Conservation (phyloP, 768 basidiomycete species). For the Baorangia bicolor region DNA sequence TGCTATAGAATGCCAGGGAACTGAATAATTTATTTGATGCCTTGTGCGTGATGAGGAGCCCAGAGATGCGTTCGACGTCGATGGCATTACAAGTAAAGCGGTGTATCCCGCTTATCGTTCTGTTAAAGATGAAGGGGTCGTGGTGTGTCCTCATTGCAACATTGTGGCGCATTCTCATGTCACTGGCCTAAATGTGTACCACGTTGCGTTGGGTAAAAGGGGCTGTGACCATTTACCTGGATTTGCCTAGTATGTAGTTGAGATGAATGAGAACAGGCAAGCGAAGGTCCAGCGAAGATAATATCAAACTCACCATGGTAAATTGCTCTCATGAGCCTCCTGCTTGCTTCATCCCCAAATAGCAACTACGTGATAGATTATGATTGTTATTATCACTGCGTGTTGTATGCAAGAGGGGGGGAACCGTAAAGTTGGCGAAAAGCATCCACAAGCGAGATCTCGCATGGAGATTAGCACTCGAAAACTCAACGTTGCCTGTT, state of each 20-base stretch:
- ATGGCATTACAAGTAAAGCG: slow-evolving; percentile 15
- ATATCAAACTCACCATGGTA: slow-evolving; percentile 15
- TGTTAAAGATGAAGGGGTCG: slow-evolving; percentile 17
- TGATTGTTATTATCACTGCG: slow-evolving; percentile 4
- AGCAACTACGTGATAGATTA: slow-evolving; percentile 21
- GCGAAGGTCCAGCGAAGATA: slow-evolving; percentile 14
- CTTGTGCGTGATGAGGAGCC: slow-evolving; percentile 11
- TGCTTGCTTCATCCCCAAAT: slow-evolving; percentile 5
- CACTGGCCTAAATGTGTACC: slow-evolving; percentile 9
- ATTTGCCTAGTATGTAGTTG: slow-evolving; percentile 9
- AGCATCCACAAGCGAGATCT: slow-evolving; percentile 3
- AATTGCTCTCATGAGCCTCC: slow-evolving; percentile 16
- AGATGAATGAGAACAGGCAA: slow-evolving; percentile 13
- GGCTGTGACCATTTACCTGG: slow-evolving; percentile 20
- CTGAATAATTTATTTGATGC: slow-evolving; percentile 15
- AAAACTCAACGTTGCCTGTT: slow-evolving; percentile 15
- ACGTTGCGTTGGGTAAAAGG: slow-evolving; percentile 15
- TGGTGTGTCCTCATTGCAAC: slow-evolving; percentile 10
- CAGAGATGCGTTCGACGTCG: slow-evolving; percentile 3
- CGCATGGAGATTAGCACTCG: background rate
- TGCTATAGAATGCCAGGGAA: slow-evolving; percentile 12
- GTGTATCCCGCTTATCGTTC: background rate
- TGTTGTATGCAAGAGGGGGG: background rate
- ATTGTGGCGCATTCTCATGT: slow-evolving; percentile 27
- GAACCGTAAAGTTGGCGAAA: background rate